phyloP scores from a whole-genome alignment of 2,329 filamentous ascomycete genomes.

The Capronia epimyces region DNA sequence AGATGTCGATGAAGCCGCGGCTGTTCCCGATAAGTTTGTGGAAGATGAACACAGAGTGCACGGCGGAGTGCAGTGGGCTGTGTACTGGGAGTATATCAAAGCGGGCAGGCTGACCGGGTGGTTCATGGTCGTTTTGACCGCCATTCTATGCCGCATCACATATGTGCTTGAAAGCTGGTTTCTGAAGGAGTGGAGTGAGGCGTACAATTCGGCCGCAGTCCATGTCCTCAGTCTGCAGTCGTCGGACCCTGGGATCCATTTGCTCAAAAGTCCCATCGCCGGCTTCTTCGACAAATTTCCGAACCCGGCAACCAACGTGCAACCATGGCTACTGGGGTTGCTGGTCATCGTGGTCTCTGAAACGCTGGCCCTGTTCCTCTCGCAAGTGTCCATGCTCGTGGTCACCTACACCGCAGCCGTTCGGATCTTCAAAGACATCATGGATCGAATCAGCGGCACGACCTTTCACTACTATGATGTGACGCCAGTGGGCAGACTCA shows the following conservation, averaged over 20 bases:
- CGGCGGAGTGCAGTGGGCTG: constrained; percentile 66
- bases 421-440: constrained; percentile 65
- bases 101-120: constrained; percentile 73
- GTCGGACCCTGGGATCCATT: constrained; percentile 17
- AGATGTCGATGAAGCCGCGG: constrained; percentile 39
- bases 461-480: constrained; percentile 89
- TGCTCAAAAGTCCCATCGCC: constrained; percentile 28
- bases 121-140: constrained; percentile 57
- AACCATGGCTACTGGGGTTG: constrained; percentile 69
- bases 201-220: constrained; percentile 49
- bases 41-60: constrained; percentile 70
- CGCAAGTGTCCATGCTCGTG: constrained; percentile 64
- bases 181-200: constrained; percentile 80
- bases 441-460: constrained; percentile 68
- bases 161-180: constrained; percentile 70
- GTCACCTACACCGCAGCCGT: constrained; percentile 76
- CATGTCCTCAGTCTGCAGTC: constrained; percentile 28
- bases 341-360: constrained; percentile 59
- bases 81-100: constrained; percentile 82
- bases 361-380: constrained; percentile 55
- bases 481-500: constrained; percentile 79
- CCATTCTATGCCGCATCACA: constrained; percentile 55
- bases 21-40: constrained; percentile 67
- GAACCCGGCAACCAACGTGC: constrained; percentile 59
- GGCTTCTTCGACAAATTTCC: constrained; percentile 54